Conservation (phyloP, 768 basidiomycete genomes). For the Piloderma croceum region DNA sequence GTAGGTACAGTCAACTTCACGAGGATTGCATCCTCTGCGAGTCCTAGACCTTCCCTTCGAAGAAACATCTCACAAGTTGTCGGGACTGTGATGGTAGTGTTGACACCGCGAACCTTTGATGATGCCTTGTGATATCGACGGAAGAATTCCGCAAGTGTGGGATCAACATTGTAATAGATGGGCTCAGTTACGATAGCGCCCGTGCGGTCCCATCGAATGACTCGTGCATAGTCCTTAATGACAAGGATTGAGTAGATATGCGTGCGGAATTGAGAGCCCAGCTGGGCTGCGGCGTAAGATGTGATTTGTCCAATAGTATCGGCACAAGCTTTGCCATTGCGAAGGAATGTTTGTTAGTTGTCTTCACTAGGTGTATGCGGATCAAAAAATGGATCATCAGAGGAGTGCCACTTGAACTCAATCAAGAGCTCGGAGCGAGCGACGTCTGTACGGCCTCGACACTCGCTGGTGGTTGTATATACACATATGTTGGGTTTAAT, state of each 20-base stretch:
- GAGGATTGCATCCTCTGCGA: no score
- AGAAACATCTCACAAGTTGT: no score
- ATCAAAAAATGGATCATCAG: constrained; percentile 3
- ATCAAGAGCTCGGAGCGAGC: constrained; percentile 3
- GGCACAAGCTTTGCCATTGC: neutral
- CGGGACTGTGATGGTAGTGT: constrained; percentile 2
- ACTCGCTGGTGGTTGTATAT: no score
- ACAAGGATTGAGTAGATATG: constrained; percentile 14
- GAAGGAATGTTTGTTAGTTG: neutral
- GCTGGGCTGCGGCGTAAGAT: constrained; percentile 13
- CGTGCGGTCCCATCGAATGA: constrained; percentile 13
- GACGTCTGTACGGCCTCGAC: no score
- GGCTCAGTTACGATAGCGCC: constrained; percentile 11
- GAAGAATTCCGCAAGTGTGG: no score
- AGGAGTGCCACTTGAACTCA: no score
- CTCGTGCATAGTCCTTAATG: constrained; percentile 1
- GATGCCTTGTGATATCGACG: constrained; percentile 5
- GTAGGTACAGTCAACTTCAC: no score
- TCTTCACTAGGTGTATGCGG: no score
- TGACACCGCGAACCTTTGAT: constrained; percentile 4
- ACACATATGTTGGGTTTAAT: no score
- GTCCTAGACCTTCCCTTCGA: no score
- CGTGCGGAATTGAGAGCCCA: constrained; percentile 12
- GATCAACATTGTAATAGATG: neutral
- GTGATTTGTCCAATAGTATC: constrained; percentile 16